Conservation (phyloP, 2,329 filamentous ascomycete species). For the Phaeosphaeria sp. region DNA sequence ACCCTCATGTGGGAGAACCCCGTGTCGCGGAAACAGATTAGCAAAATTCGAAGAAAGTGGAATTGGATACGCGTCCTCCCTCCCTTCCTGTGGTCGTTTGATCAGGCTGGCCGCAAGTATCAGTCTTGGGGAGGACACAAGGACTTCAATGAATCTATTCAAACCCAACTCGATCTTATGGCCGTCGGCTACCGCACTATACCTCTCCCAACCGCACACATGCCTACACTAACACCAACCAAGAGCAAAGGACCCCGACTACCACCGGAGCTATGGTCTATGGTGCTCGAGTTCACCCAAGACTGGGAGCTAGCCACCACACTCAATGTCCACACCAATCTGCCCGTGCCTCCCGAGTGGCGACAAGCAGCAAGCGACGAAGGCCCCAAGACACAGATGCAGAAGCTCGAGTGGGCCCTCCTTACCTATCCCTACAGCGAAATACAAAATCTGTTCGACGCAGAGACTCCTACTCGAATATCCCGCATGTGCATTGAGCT, state of each 20-base stretch:
- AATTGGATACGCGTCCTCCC: constrained; percentile 83
- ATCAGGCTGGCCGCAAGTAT: constrained; percentile 58
- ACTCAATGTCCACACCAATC: constrained; percentile 78
- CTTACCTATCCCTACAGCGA: constrained; percentile 73
- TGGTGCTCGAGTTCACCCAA: constrained; percentile 80
- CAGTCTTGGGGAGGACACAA: constrained; percentile 66
- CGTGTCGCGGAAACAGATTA: constrained; percentile 84
- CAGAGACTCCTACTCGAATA: constrained; percentile 75
- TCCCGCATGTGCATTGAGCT: constrained; percentile 84
- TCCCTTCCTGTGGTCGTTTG: constrained; percentile 83
- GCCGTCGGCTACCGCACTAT: constrained; percentile 74
- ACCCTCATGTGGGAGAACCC: constrained; percentile 89
- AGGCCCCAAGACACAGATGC: constrained; percentile 73
- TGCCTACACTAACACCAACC: constrained; percentile 38
- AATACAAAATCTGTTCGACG: constrained; percentile 75
- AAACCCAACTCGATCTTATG: constrained; percentile 78
- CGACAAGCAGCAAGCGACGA: constrained; percentile 66
- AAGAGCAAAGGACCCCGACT: constrained; percentile 56
- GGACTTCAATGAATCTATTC: constrained; percentile 75
- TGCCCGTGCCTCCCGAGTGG: constrained; percentile 78
- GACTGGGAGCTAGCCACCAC: constrained; percentile 92
- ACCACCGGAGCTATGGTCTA: constrained; percentile 87
- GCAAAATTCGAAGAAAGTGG: constrained; percentile 83
- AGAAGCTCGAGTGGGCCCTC: constrained; percentile 84
- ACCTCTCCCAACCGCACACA: constrained; percentile 40